Conservation (phyloP, 768 basidiomycete genomes). For the Kwoniella pini region DNA sequence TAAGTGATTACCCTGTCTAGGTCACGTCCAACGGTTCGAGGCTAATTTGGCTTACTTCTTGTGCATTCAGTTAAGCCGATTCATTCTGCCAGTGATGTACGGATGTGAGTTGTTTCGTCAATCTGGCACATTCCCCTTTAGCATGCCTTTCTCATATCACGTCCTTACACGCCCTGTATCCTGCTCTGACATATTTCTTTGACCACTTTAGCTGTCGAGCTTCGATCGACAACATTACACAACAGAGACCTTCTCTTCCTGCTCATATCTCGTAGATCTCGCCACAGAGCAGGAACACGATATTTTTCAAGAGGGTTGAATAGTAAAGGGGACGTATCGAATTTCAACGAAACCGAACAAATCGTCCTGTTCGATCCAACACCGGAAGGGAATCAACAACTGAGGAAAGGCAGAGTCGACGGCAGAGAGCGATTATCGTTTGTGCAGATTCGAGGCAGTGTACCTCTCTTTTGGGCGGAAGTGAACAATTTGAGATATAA, state of each 20-base stretch:
- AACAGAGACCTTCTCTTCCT: slow-evolving; percentile 76
- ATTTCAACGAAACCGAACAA: slow-evolving; percentile 98
- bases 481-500: slow-evolving; percentile 93
- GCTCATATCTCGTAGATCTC: slow-evolving; percentile 89
- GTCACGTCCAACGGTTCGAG: too few species aligned
- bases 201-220: slow-evolving; percentile 70
- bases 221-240: slow-evolving; percentile 72
- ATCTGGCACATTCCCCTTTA: neutral
- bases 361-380: slow-evolving; percentile 70
- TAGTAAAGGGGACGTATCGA: slow-evolving; percentile 82
- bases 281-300: slow-evolving; percentile 91
- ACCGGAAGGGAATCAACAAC: slow-evolving; percentile 31
- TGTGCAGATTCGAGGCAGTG: slow-evolving; percentile 90
- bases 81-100: slow-evolving; percentile 88
- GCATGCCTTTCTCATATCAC: too few species aligned
- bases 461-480: slow-evolving; percentile 95
- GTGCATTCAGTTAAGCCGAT: slow-evolving; percentile 70
- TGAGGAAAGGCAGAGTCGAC: slow-evolving; percentile 44
- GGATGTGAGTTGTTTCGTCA: slow-evolving; percentile 69
- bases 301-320: slow-evolving; percentile 96
- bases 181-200: neutral
- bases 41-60: too few species aligned
- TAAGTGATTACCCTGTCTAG: slow-evolving; percentile 55
- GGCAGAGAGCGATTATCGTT: slow-evolving; percentile 66
- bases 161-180: too few species aligned